Percentiles rank a stretch among this genome's conserved stretches.
phyloP scores from a whole-genome alignment of 1,284 basidiomycete species.

The Gomphus bonarii region DNA sequence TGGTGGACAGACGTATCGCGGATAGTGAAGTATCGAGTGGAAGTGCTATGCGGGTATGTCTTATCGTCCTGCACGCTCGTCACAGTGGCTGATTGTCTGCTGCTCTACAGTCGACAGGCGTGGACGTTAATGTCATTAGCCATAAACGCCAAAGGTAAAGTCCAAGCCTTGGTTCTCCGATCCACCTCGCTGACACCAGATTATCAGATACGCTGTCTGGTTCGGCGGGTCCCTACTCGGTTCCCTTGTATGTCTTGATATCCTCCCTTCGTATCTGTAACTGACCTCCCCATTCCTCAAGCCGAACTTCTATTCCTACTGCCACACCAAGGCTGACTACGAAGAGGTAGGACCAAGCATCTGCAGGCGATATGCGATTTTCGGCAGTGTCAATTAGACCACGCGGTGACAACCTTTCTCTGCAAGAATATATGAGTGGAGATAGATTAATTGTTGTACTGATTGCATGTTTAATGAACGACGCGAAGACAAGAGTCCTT shows the following conservation, averaged over 20 bases:
- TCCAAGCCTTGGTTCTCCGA: not conserved
- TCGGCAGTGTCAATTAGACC: conserved; percentile 75
- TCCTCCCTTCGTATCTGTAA: conserved; percentile 10
- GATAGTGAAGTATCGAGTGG: conserved; percentile 71
- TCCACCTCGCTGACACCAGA: conserved; percentile 10
- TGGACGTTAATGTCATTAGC: conserved; percentile 95
- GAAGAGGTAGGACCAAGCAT: conserved; percentile 96
- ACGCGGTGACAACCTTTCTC: no score
- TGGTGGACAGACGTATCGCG: conserved; percentile 88
- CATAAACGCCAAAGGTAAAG: conserved; percentile 90
- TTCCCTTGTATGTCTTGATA: conserved; percentile 53
- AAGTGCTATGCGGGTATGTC: conserved; percentile 59
- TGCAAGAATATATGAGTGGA: not conserved
- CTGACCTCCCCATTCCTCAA: conserved; percentile 24
- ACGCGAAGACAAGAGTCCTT: not conserved
- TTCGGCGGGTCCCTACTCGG: conserved; percentile 94
- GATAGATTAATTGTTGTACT: not conserved
- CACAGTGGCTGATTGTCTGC: not conserved
- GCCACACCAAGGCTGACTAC: conserved; percentile 95
- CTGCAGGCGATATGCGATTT: conserved; percentile 90
- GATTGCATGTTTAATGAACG: no score
- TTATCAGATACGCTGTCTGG: conserved; percentile 87
- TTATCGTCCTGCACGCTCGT: not conserved
- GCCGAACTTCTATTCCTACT: conserved; percentile 97
- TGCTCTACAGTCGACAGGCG: conserved; percentile 73